These are phyloP conservation scores for Amaranthus cruentus DNA, from an alignment of 148 eudicot genomes.

Conservation along the genomic window DNA sequence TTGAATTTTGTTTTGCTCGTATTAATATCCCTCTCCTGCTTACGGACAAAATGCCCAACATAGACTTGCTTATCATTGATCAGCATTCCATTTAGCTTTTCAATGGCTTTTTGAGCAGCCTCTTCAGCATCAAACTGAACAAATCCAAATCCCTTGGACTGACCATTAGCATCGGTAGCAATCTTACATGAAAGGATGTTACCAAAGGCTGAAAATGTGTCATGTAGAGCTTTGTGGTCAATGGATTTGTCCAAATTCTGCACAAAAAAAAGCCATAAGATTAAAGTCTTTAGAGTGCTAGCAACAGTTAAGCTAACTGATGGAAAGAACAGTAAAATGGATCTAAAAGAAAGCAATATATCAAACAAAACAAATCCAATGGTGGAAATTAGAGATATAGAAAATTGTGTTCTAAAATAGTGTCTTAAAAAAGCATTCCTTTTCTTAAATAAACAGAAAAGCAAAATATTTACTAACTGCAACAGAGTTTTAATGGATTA, in stretches of 20 bases:
- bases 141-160: constrained; percentile 56
- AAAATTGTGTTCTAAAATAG: background rate
- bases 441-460: no score
- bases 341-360: background rate
- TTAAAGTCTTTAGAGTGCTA: no score
- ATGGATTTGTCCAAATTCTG: constrained; percentile 49
- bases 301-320: no score
- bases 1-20: constrained; percentile 26
- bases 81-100: constrained; percentile 42
- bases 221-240: constrained; percentile 44
- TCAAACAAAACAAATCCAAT: background rate
- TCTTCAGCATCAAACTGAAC: constrained; percentile 48
- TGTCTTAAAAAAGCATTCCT: no score
- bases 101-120: constrained; percentile 47
- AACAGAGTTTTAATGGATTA: background rate
- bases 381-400: background rate
- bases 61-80: constrained; percentile 41
- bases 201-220: constrained; percentile 43
- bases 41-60: constrained; percentile 43
- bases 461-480: background rate
- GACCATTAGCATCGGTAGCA: constrained; percentile 38
- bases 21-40: constrained; percentile 35
- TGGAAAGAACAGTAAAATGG: background rate
- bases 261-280: background rate
- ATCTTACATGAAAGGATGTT: constrained; percentile 44